These are phyloP conservation scores for Hypoxylon fuscum DNA, from an alignment of 495 filamentous ascomycete species.

Conservation along the genomic window DNA sequence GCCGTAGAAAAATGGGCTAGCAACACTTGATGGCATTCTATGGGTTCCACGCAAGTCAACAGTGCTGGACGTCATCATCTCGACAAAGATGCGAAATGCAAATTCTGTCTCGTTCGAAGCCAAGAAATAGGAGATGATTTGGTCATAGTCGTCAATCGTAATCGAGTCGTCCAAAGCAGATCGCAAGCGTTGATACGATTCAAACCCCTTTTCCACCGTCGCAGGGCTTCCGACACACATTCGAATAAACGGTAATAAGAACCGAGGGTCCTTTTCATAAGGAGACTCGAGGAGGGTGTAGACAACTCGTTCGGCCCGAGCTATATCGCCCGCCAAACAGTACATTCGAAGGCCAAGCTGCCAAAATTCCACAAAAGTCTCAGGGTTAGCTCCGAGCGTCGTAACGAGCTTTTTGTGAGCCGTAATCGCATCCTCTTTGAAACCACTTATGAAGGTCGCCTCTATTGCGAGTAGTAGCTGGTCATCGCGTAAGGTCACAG, in stretches of 20 bases:
- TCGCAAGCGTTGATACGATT: conserved; percentile 70
- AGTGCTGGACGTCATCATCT: conserved; percentile 79
- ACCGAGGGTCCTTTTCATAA: conserved; percentile 60
- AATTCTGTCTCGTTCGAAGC: conserved; percentile 65
- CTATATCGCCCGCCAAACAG: conserved; percentile 64
- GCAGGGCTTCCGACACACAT: conserved; percentile 48
- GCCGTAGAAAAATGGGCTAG: conserved; percentile 82
- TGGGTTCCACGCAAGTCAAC: conserved; percentile 53
- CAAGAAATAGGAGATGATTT: conserved; percentile 69
- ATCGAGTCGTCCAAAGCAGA: conserved; percentile 67
- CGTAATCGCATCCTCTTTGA: conserved; percentile 66
- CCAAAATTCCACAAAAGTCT: conserved; percentile 66
- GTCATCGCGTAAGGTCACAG: conserved; percentile 58
- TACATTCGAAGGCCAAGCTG: conserved; percentile 75
- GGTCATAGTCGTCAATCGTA: conserved; percentile 79
- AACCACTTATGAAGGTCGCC: conserved; percentile 67
- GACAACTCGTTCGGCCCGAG: conserved; percentile 70
- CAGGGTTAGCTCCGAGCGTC: conserved; percentile 61
- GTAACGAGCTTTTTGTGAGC: conserved; percentile 69
- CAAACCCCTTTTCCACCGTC: conserved; percentile 67
- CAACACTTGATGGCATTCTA: conserved; percentile 66
- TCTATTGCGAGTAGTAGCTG: conserved; percentile 73
- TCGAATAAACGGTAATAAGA: conserved; percentile 73
- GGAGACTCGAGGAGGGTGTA: conserved; percentile 64
- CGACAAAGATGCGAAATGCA: conserved; percentile 77